Conservation (phyloP, 495 filamentous ascomycete species). For the Parachaetomium inaequale region DNA sequence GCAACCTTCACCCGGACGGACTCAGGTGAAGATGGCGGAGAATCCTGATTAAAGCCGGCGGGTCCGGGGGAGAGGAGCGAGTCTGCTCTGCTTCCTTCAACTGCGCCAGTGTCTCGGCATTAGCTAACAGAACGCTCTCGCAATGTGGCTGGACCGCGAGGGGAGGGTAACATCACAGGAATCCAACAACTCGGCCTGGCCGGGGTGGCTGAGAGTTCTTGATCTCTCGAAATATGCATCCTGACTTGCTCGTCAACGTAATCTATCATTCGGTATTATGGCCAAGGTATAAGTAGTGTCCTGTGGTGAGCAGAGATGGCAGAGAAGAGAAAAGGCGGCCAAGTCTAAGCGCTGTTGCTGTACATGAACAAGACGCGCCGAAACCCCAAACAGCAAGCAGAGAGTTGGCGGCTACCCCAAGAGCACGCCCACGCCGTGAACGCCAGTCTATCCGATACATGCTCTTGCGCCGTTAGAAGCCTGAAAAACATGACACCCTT, state of each 20-base stretch:
- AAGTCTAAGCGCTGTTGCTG: background rate
- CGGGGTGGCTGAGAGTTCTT: background rate
- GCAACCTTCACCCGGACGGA: background rate
- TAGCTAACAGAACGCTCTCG: too few species aligned
- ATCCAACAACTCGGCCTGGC: too few species aligned
- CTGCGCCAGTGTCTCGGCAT: too few species aligned
- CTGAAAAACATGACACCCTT: background rate
- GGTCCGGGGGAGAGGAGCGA: too few species aligned
- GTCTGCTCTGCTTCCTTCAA: background rate
- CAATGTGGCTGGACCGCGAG: too few species aligned
- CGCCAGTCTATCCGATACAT: conserved; percentile 17
- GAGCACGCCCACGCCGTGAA: conserved; percentile 4
- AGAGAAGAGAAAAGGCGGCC: conserved; percentile 11
- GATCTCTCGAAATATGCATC: background rate
- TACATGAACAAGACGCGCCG: conserved; percentile 10
- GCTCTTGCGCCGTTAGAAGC: conserved; percentile 1
- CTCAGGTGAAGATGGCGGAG: background rate
- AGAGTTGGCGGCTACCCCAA: conserved; percentile 6
- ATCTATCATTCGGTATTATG: background rate
- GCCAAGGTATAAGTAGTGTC: background rate
- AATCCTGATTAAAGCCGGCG: background rate
- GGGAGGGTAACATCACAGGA: too few species aligned
- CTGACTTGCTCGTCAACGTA: background rate
- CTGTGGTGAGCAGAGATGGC: background rate
- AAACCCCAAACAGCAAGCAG: conserved; percentile 10